A percentile compares a stretch with the other conserved stretches of the same genome.
These are phyloP conservation scores for Phytomonas sp. DNA, from an alignment of 208 protist genomes.

Conservation along the genomic window DNA sequence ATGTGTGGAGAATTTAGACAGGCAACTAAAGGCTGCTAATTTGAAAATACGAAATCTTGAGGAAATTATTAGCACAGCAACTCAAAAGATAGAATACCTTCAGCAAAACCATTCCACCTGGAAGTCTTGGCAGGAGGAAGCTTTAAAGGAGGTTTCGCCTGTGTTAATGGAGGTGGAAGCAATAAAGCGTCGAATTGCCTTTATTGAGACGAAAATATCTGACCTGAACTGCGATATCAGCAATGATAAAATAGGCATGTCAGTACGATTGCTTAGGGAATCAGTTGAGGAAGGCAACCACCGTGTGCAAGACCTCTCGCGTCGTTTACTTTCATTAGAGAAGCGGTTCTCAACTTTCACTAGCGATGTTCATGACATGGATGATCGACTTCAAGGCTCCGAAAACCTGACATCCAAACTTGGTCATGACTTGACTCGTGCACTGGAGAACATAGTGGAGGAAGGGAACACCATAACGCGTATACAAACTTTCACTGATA, in stretches of 20 bases:
- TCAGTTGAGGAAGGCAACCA: constrained; percentile 17
- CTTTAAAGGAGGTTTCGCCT: constrained; percentile 21
- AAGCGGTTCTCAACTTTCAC: constrained; percentile 12
- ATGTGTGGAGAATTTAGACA: no score
- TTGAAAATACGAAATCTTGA: no score
- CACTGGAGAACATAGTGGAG: constrained; percentile 20
- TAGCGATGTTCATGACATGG: constrained; percentile 11
- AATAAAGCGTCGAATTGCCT: constrained; percentile 33
- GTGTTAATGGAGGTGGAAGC: constrained; percentile 39
- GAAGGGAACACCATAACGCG: background rate
- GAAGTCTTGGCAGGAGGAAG: background rate
- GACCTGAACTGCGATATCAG: no score
- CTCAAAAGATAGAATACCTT: no score
- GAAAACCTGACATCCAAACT: constrained; percentile 17
- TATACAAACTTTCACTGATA: no score
- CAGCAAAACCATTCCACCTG: background rate
- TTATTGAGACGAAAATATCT: constrained; percentile 20
- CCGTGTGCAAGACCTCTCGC: constrained; percentile 17
- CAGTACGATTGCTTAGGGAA: constrained; percentile 8
- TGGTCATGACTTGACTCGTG: constrained; percentile 21
- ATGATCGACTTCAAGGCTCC: constrained; percentile 12
- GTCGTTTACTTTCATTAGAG: constrained; percentile 14
- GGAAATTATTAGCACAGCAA: no score
- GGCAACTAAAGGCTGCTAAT: no score
- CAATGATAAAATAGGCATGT: no score